phyloP scores from a whole-genome alignment of 2,329 filamentous ascomycete species.

The Colletotrichum shisoi region DNA sequence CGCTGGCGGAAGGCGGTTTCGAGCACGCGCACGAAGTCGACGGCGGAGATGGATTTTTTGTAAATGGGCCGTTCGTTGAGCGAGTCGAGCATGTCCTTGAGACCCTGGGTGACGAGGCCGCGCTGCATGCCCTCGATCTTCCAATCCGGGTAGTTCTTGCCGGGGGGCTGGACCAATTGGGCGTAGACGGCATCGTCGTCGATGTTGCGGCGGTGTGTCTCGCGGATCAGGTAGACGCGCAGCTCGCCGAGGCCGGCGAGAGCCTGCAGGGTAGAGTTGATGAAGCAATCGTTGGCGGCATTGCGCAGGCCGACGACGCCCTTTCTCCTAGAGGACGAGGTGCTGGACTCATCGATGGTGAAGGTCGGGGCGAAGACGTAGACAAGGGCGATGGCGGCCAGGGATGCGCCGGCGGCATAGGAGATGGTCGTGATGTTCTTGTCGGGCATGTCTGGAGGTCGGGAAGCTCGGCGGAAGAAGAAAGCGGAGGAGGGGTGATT shows the following conservation, averaged over 20 bases:
- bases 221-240: constrained; percentile 88
- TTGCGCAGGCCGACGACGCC: constrained; percentile 89
- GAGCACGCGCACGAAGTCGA: constrained; percentile 81
- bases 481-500: constrained; percentile 7
- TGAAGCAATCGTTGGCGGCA: constrained; percentile 94
- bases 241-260: constrained; percentile 89
- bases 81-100: constrained; percentile 91
- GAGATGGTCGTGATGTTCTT: constrained; percentile 83
- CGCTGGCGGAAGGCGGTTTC: constrained; percentile 87
- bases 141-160: constrained; percentile 61
- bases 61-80: constrained; percentile 94
- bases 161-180: constrained; percentile 62
- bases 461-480: constrained; percentile 22
- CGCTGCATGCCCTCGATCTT: constrained; percentile 75
- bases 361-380: constrained; percentile 99
- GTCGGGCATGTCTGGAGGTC: constrained; percentile 70
- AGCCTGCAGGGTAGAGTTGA: constrained; percentile 95
- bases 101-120: constrained; percentile 81
- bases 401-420: constrained; percentile 93
- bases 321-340: constrained; percentile 76
- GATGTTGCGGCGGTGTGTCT: constrained; percentile 82
- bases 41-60: constrained; percentile 90
- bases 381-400: constrained; percentile 92
- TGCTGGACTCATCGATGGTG: constrained; percentile 84
- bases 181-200: constrained; percentile 81